Conservation (phyloP, 139 green algal species). For the Auxenochlorella pyrenoidosa region DNA sequence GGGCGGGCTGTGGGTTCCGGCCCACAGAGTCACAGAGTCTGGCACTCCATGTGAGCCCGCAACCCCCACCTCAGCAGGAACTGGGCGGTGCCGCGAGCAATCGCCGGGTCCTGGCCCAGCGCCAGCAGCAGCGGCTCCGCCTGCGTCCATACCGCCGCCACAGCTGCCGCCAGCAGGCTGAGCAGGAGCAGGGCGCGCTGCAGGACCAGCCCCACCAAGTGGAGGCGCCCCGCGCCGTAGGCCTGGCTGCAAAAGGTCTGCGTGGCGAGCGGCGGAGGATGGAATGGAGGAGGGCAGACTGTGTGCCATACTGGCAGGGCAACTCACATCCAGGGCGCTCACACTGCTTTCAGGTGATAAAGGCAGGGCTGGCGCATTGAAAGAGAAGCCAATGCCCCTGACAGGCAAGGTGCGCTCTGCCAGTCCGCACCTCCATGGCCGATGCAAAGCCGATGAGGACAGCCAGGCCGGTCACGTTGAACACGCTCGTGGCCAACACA, state of each 20-base stretch:
- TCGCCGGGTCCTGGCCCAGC: slow-evolving; percentile 42
- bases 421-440: slow-evolving; percentile 69
- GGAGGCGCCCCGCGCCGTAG: slow-evolving; percentile 71
- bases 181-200: slow-evolving; percentile 75
- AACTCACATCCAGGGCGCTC: too few relatives aligned
- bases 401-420: too few relatives aligned
- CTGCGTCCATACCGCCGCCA: slow-evolving; percentile 66
- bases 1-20: neutral
- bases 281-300: neutral
- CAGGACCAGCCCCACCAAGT: slow-evolving; percentile 69
- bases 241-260: slow-evolving; percentile 60
- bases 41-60: too few relatives aligned
- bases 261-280: neutral
- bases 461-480: slow-evolving; percentile 76
- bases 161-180: slow-evolving; percentile 46
- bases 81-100: slow-evolving; percentile 15
- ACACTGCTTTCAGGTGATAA: too few relatives aligned
- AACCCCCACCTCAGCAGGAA: slow-evolving; percentile 15
- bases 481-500: slow-evolving; percentile 67
- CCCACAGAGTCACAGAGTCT: too few relatives aligned
- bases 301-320: neutral
- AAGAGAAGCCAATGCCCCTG: too few relatives aligned
- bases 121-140: slow-evolving; percentile 51
- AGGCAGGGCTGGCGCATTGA: too few relatives aligned
- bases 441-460: slow-evolving; percentile 61